These are phyloP conservation scores for Graphilbum sp. DNA, from an alignment of 2,329 filamentous ascomycete genomes.

Conservation along the genomic window DNA sequence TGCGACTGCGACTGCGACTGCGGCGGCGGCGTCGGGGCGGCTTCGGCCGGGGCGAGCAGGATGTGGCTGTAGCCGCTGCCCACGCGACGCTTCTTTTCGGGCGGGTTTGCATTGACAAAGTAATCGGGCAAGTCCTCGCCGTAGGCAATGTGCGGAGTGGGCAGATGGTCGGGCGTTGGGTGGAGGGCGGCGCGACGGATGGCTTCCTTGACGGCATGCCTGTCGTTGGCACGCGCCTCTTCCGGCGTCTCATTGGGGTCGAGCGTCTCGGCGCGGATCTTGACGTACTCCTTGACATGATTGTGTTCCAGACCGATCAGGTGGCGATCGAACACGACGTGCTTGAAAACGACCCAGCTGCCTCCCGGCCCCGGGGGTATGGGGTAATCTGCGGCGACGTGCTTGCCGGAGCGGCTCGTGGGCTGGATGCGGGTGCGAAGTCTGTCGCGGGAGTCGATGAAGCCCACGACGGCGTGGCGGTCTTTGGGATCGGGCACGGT, in stretches of 20 bases:
- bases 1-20: conserved; percentile 2
- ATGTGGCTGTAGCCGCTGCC: conserved; percentile 7
- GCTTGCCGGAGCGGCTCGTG: conserved; percentile 28
- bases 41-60: background rate
- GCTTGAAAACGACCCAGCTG: conserved; percentile 48
- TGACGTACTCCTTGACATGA: conserved; percentile 46
- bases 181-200: conserved; percentile 25
- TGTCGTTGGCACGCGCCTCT: conserved; percentile 22
- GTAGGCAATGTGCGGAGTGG: conserved; percentile 31
- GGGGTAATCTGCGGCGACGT: conserved; percentile 28
- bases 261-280: conserved; percentile 26
- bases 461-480: conserved; percentile 44
- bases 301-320: conserved; percentile 38
- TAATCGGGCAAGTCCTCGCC: conserved; percentile 31
- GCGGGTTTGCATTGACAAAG: conserved; percentile 13
- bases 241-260: conserved; percentile 19
- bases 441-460: conserved; percentile 44
- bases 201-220: conserved; percentile 29
- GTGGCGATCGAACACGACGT: conserved; percentile 40
- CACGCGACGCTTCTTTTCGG: conserved; percentile 31
- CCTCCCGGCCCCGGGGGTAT: conserved; percentile 42
- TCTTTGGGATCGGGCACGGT: conserved; percentile 27
- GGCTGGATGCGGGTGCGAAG: conserved; percentile 42
- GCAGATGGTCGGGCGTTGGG: conserved; percentile 25
- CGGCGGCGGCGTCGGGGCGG: conserved; percentile 1